Percentiles rank a stretch among this genome's conserved stretches.
These are phyloP conservation scores for Spathaspora sp. DNA, from an alignment of 1,139 yeast genomes.

Conservation along the genomic window DNA sequence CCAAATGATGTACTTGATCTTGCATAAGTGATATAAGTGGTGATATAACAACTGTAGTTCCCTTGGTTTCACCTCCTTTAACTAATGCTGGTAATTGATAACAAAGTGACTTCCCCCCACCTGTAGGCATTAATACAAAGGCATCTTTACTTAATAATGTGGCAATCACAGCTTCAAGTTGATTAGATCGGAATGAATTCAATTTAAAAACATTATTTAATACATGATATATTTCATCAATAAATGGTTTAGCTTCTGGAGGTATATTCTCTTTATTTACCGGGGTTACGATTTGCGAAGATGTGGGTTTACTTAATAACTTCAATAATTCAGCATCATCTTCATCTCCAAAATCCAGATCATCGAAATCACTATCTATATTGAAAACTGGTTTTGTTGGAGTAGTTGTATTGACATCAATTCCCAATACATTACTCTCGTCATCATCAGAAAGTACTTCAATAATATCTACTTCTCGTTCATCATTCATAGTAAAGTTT, in stretches of 20 bases:
- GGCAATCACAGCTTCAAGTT: slow-evolving; percentile 81
- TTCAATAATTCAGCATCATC: slow-evolving; percentile 37
- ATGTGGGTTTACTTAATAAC: slow-evolving; percentile 15
- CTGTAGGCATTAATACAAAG: slow-evolving; percentile 97
- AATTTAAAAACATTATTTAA: slow-evolving; percentile 63
- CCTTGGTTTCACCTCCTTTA: slow-evolving; percentile 67
- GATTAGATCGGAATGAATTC: slow-evolving; percentile 74
- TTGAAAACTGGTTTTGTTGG: slow-evolving; percentile 5
- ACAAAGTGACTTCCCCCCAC: slow-evolving; percentile 97
- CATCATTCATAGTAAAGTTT: slow-evolving; percentile 41
- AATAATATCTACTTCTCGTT: slow-evolving; percentile 37
- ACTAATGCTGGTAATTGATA: slow-evolving; percentile 93
- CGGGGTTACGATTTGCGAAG: slow-evolving; percentile 6
- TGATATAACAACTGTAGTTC: slow-evolving; percentile 89
- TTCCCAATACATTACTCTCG: slow-evolving; percentile 14
- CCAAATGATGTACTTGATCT: slow-evolving; percentile 87
- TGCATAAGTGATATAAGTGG: slow-evolving; percentile 97
- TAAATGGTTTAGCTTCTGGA: slow-evolving; percentile 37
- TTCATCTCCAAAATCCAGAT: slow-evolving; percentile 33
- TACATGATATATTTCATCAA: slow-evolving; percentile 58
- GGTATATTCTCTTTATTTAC: slow-evolving; percentile 18
- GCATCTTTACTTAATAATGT: slow-evolving; percentile 82
- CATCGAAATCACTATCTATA: slow-evolving; percentile 5
- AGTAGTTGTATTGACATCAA: slow-evolving; percentile 4
- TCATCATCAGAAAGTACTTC: slow-evolving; percentile 36